Percentiles rank a stretch among this genome's conserved stretches.
These are phyloP conservation scores for Podospora comata DNA, from an alignment of 495 filamentous ascomycete species.

Conservation along the genomic window DNA sequence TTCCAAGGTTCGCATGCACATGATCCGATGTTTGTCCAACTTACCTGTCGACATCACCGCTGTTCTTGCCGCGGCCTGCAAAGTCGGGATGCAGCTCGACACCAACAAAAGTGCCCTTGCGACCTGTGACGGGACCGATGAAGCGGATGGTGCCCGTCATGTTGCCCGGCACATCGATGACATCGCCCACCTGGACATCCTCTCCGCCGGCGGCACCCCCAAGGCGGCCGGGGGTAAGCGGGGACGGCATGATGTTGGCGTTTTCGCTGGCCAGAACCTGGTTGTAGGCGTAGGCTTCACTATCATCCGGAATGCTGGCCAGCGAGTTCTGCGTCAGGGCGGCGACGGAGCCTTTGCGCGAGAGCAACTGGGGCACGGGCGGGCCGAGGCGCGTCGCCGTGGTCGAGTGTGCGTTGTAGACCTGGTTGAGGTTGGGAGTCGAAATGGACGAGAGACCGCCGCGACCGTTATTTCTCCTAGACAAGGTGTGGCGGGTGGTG, in stretches of 20 bases:
- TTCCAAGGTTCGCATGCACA: not conserved
- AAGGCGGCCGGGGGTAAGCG: conserved; percentile 31
- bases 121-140: conserved; percentile 80
- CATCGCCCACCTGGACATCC: conserved; percentile 72
- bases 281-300: conserved; percentile 54
- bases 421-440: conserved; percentile 54
- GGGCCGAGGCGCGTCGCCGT: conserved; percentile 34
- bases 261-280: conserved; percentile 45
- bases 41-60: conserved; percentile 93
- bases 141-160: conserved; percentile 92
- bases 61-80: conserved; percentile 86
- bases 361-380: conserved; percentile 38
- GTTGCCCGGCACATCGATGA: conserved; percentile 89
- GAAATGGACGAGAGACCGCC: conserved; percentile 55
- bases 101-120: conserved; percentile 89
- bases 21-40: conserved; percentile 22
- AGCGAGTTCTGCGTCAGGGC: conserved; percentile 60
- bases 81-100: conserved; percentile 84
- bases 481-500: conserved; percentile 68
- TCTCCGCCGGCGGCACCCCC: conserved; percentile 30
- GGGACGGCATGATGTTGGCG: conserved; percentile 33
- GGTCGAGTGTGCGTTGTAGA: conserved; percentile 44
- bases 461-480: conserved; percentile 29
- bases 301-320: conserved; percentile 59
- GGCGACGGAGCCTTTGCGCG: conserved; percentile 64